Conservation (phyloP, 352 stramenopile genomes). For the Hyaloperonospora arabidopsidis region DNA sequence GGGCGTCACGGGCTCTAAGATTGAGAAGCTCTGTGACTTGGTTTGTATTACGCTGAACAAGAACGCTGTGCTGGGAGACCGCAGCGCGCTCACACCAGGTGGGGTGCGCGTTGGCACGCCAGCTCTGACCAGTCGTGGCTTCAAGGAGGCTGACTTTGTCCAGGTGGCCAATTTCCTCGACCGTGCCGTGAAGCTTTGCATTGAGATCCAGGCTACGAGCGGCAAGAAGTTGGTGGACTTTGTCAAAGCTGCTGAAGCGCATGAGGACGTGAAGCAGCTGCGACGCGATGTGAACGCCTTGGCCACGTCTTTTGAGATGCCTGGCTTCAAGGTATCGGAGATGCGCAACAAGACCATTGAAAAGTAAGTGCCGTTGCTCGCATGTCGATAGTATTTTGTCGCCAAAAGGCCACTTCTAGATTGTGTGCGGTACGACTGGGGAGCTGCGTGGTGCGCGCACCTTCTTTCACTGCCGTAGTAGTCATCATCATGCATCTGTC, state of each 20-base stretch:
- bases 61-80: constrained; percentile 96
- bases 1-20: constrained; percentile 95
- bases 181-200: constrained; percentile 89
- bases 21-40: constrained; percentile 97
- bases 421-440: constrained; percentile 23
- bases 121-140: constrained; percentile 94
- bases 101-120: constrained; percentile 95
- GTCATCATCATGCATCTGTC: constrained; percentile 13
- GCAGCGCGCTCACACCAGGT: constrained; percentile 90
- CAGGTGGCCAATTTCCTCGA: constrained; percentile 94
- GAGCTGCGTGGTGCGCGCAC: constrained; percentile 23
- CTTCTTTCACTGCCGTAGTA: constrained; percentile 23
- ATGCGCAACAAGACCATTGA: constrained; percentile 86
- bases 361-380: constrained; percentile 28
- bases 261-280: constrained; percentile 87
- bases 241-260: constrained; percentile 68
- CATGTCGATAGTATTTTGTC: constrained; percentile 12
- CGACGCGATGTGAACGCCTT: constrained; percentile 90
- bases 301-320: constrained; percentile 92
- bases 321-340: constrained; percentile 87
- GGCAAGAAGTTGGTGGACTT: constrained; percentile 93
- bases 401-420: constrained; percentile 26
- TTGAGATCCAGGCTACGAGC: constrained; percentile 88
- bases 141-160: constrained; percentile 95
- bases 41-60: constrained; percentile 99